Evolutionary conservation across 768 basidiomycete genomes (phyloP), one percentile per base, ranked within the genome.

Genomic region (Trametes elegans): DNA sequence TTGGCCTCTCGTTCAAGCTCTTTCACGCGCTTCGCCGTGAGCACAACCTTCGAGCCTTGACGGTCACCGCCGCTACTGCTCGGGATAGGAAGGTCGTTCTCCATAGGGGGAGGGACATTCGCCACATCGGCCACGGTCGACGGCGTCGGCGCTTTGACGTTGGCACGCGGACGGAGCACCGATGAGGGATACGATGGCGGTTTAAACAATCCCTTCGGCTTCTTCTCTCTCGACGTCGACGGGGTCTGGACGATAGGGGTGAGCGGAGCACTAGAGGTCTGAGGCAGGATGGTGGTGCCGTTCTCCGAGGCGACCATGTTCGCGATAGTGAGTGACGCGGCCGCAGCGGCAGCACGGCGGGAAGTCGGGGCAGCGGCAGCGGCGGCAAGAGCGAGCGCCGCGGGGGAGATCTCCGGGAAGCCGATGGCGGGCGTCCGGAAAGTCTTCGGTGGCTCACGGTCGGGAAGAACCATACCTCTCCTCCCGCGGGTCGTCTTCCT

Each of bases 221-320:
- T 85, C 74, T 87, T 84, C 66, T 87, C 82, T 72, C 87, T 88
- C 31, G 74, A 67, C 36, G 72, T 59, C 24, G 70, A 64, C 7
- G n/a, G n/a, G n/a, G 79, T 70, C 18, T 73, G 68, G 1, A 75
- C 26, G 69, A 75, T 29, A 68, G 66, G 50, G 16, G 66, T 60
- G 14, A 66, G 57, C 23, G 72, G 70, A 53, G 81, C 77, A 1
- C 81, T 79, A 34, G 80, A 71, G 39, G 57, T 64, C 42, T 72
- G 59, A 2, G 77, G 73, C 57, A 76, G 60, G 48, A 84, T 76
- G 24, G 79, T 67, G 27, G 81, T 84, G 49, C 90, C 90, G 61
- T 94, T 94, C 72, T 95, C 93, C 1, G 88, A 89, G 1, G 93
- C 93, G 1, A 94, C 91, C 81, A 96, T 90, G 63, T 87, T 90